Percentiles rank a stretch among this genome's conserved stretches.
Evolutionary conservation across 2,329 filamentous ascomycete genomes (phyloP).

Genomic region (Fusarium buharicum): DNA sequence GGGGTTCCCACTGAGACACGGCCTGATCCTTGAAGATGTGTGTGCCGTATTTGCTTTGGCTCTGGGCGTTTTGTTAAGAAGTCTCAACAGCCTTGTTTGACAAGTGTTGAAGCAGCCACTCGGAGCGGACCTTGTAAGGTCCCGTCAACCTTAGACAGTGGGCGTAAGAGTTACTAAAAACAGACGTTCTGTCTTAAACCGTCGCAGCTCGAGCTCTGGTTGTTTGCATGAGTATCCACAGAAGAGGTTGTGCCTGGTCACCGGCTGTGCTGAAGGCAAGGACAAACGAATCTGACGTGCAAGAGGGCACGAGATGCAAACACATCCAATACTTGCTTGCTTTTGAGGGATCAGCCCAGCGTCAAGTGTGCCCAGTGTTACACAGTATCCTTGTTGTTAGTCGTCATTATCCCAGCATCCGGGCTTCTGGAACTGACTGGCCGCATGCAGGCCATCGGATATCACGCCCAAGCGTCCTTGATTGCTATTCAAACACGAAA

Average conservation of each 20-base stretch:
- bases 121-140: constrained; percentile 33
- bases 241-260: constrained; percentile 2
- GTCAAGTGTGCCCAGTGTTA: neutral
- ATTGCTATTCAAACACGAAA: constrained; percentile 12
- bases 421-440: constrained; percentile 19
- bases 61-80: constrained; percentile 2
- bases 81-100: constrained; percentile 10
- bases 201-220: constrained; percentile 15
- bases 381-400: constrained; percentile 4
- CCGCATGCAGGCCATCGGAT: constrained; percentile 24
- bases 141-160: constrained; percentile 12
- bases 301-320: constrained; percentile 14
- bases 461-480: constrained; percentile 9
- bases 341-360: constrained; percentile 10
- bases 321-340: constrained; percentile 7
- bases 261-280: constrained; percentile 3
- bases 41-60: neutral
- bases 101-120: constrained; percentile 8
- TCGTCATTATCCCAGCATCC: constrained; percentile 11
- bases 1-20: constrained; percentile 1
- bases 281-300: constrained; percentile 9
- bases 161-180: constrained; percentile 14
- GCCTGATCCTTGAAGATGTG: neutral
- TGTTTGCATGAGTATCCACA: constrained; percentile 29
- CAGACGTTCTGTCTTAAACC: constrained; percentile 28